Conservation (phyloP, 2,329 filamentous ascomycete species). For the Alternaria gansuensis region DNA sequence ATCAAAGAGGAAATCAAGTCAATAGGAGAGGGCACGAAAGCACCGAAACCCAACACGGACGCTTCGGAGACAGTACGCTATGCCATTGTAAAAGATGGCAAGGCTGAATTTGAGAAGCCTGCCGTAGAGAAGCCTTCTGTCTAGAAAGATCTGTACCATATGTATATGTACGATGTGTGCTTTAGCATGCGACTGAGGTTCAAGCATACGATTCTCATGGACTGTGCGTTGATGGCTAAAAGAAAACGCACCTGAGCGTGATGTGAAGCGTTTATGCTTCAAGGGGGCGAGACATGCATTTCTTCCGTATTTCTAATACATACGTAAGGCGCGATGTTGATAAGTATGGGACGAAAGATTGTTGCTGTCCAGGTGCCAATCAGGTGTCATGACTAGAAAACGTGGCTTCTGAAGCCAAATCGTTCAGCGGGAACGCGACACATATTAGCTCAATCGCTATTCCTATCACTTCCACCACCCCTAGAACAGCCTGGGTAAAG, state of each 20-base stretch:
- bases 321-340: background rate
- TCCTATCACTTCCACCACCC: background rate
- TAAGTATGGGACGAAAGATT: background rate
- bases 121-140: constrained; percentile 13
- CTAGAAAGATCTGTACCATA: constrained; percentile 20
- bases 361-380: background rate
- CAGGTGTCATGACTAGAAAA: background rate
- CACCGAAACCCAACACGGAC: constrained; percentile 30
- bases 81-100: constrained; percentile 41
- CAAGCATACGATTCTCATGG: no score
- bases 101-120: constrained; percentile 39
- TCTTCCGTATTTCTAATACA: background rate
- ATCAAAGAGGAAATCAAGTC: constrained; percentile 51
- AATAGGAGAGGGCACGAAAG: constrained; percentile 33
- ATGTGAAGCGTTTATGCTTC: background rate
- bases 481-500: background rate
- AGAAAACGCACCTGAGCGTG: background rate
- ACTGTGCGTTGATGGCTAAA: background rate
- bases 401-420: background rate
- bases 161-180: constrained; percentile 21
- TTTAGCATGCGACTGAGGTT: no score
- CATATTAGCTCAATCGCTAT: background rate
- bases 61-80: constrained; percentile 33
- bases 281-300: background rate
- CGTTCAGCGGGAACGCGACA: background rate